Evolutionary conservation across 192 early-diverging fungal genomes (phyloP).

Genomic region (Podila verticillata): DNA sequence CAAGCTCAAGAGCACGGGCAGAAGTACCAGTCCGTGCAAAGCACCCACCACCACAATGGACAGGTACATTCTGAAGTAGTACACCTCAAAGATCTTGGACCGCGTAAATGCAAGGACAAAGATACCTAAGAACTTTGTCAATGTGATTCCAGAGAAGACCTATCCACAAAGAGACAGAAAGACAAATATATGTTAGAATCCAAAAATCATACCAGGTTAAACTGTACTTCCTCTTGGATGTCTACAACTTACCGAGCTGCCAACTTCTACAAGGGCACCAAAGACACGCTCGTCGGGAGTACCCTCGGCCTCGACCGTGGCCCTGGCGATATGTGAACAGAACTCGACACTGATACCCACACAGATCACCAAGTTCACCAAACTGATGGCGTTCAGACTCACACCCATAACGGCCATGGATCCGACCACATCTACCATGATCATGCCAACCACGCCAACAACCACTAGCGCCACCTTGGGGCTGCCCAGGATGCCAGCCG

Average conservation of each 20-base stretch:
- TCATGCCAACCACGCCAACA: slow-evolving; percentile 66
- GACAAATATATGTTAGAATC: not conserved
- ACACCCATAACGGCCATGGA: slow-evolving; percentile 66
- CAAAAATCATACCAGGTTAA: not conserved
- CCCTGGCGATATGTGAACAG: slow-evolving; percentile 71
- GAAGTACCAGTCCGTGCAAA: slow-evolving; percentile 64
- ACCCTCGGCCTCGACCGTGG: slow-evolving; percentile 58
- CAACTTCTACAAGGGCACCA: slow-evolving; percentile 63
- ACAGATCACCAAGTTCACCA: slow-evolving; percentile 73
- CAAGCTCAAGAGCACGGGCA: slow-evolving; percentile 67
- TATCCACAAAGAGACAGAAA: slow-evolving; percentile 16
- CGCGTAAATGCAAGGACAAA: slow-evolving; percentile 71
- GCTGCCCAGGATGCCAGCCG: slow-evolving; percentile 59
- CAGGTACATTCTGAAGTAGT: slow-evolving; percentile 76
- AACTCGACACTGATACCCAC: slow-evolving; percentile 77
- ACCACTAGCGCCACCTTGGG: slow-evolving; percentile 62
- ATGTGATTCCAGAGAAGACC: slow-evolving; percentile 72
- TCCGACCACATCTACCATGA: slow-evolving; percentile 64
- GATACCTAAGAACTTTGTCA: slow-evolving; percentile 75
- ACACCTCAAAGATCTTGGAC: slow-evolving; percentile 75
- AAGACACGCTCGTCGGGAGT: slow-evolving; percentile 56
- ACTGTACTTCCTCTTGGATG: not conserved
- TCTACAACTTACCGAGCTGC: slow-evolving; percentile 61
- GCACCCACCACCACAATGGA: slow-evolving; percentile 68
- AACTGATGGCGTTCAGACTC: slow-evolving; percentile 68